Evolutionary conservation across 495 filamentous ascomycete species (phyloP).

Genomic region (Glarea lozoyensis): DNA sequence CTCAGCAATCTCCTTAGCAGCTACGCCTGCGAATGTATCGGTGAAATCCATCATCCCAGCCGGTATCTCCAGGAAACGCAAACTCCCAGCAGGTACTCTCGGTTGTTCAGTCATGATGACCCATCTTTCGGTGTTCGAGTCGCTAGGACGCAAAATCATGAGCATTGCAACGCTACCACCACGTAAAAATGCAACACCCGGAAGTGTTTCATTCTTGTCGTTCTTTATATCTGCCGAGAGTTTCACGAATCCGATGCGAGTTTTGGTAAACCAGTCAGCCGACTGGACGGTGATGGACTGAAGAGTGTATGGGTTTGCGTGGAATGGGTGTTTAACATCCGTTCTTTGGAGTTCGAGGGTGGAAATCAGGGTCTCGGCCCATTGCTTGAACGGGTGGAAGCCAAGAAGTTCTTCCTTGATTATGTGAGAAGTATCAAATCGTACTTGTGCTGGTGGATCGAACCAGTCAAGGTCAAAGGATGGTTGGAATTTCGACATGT

Average conservation of each 20-base stretch:
- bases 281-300: conserved; percentile 62
- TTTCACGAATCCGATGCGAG: conserved; percentile 67
- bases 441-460: too few species aligned
- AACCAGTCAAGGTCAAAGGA: too few species aligned
- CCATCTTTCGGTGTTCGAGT: conserved; percentile 44
- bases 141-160: conserved; percentile 57
- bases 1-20: conserved; percentile 73
- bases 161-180: conserved; percentile 79
- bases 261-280: conserved; percentile 54
- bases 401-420: conserved; percentile 53
- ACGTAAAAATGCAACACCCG: conserved; percentile 70
- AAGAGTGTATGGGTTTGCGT: conserved; percentile 58
- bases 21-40: conserved; percentile 63
- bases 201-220: conserved; percentile 51
- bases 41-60: conserved; percentile 82
- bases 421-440: too few species aligned
- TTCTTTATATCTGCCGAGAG: conserved; percentile 58
- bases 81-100: conserved; percentile 65
- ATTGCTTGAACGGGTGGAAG: conserved; percentile 64
- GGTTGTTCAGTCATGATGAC: conserved; percentile 75
- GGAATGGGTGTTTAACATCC: conserved; percentile 55
- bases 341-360: conserved; percentile 53
- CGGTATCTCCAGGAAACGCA: conserved; percentile 70
- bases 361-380: conserved; percentile 56
- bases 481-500: too few species aligned